phyloP scores from a whole-genome alignment of 352 stramenopile species.

The Globisporangium nunn region DNA sequence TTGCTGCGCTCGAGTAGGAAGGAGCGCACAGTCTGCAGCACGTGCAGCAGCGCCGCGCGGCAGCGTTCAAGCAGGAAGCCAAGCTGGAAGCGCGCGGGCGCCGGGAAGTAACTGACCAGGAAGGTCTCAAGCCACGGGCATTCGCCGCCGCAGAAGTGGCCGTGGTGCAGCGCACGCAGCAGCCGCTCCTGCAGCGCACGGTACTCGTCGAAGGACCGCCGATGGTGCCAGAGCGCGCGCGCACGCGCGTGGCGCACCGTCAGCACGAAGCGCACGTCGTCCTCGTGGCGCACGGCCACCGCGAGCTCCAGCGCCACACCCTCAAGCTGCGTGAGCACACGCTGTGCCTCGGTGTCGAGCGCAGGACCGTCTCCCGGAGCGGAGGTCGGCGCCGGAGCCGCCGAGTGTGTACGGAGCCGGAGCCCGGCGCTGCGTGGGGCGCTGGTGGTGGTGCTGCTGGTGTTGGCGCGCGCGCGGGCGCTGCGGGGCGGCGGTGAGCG shows the following conservation, averaged over 20 bases:
- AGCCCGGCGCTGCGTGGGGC: neutral
- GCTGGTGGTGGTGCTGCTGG: neutral
- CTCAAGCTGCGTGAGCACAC: constrained; percentile 20
- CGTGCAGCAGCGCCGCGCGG: constrained; percentile 22
- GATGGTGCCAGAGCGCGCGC: constrained; percentile 24
- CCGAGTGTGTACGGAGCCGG: neutral
- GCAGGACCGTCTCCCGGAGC: neutral
- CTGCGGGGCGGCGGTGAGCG: neutral
- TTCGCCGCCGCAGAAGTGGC: constrained; percentile 37
- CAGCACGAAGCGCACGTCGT: constrained; percentile 42
- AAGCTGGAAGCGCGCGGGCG: constrained; percentile 9
- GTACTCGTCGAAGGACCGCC: constrained; percentile 45
- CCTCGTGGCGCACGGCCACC: constrained; percentile 14
- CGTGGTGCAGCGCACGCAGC: constrained; percentile 36
- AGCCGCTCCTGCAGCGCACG: constrained; percentile 24
- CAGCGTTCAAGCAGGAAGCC: constrained; percentile 23
- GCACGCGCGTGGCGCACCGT: constrained; percentile 26
- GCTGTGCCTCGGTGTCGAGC: constrained; percentile 10
- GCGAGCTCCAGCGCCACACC: constrained; percentile 23
- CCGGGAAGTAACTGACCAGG: constrained; percentile 30
- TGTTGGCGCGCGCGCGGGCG: neutral
- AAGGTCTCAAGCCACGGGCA: constrained; percentile 55
- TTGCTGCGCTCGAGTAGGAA: constrained; percentile 35
- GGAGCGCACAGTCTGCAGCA: constrained; percentile 29
- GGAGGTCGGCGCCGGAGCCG: neutral